Evolutionary conservation across 208 protist species (phyloP), one percentile per base, ranked within the genome.

Genomic region (Phytomonas sp.): DNA sequence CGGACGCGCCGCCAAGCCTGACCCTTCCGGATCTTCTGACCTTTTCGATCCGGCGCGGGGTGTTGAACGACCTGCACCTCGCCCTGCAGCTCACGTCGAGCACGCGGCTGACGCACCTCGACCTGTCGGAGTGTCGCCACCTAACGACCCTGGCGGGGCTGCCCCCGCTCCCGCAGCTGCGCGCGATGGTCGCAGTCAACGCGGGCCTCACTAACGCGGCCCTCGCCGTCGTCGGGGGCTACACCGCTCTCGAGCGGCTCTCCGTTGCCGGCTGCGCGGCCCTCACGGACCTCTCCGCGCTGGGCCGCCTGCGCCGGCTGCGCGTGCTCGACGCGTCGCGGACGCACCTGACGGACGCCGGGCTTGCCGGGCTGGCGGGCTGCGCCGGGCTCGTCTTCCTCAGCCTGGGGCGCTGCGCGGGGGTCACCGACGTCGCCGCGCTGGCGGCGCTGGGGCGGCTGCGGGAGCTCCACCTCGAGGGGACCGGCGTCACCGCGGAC

Each of bases 331-430:
- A 91, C 73, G 66, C 86, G 31, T 82, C 83, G 14, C 76, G 77
- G 31, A 89, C 83, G 6, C 66, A 71, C 59, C 63, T 94, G 30
- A 92, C 82, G 6, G 80, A 81, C 37, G 76, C 79, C 33, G 86
- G 86, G 11, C 76, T 92, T 31, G 65, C 69, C 30, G 79, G 79
- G 16, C 67, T 94, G 40, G 69, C 79, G n/a, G n/a, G 60, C 3
- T 89, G 83, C 67, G n/a, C 56, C n/a, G 49, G 66, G 7, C 66
- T 94, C 68, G 69, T 69, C 29, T 76, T 74, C 34, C 67, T 94
- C n/a, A 75, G 68, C 59, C 76, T 90, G n/a, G 78, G 73, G 29
- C 81, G 89, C 59, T 94, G 89, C 67, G 78, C 79, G 2, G 82
- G 81, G 62, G n/a, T 94, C 31, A 81, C 83, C 0, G 78, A 87